Percentiles rank a stretch among this genome's conserved stretches.
phyloP scores from a whole-genome alignment of 768 basidiomycete species.

The Heimioporus sp. region DNA sequence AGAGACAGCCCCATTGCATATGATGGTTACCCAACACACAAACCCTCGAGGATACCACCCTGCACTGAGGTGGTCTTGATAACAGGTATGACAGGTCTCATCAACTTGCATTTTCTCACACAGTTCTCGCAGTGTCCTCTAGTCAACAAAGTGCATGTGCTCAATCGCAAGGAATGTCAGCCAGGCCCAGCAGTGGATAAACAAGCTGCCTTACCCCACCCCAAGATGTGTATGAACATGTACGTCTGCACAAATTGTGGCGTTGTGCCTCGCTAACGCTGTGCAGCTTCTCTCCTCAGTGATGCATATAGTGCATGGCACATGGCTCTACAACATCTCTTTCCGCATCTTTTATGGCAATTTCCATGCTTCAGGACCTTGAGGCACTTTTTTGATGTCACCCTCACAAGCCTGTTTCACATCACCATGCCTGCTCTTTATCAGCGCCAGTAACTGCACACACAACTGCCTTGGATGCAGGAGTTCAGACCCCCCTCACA shows the following conservation, averaged over 20 bases:
- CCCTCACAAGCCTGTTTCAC: constrained; percentile 29
- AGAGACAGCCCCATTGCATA: constrained; percentile 1
- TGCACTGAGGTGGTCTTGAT: constrained; percentile 23
- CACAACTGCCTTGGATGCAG: no score
- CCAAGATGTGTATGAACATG: constrained; percentile 25
- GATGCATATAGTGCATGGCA: no score
- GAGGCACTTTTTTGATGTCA: constrained; percentile 33
- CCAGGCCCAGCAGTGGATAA: constrained; percentile 18
- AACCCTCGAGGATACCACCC: not conserved
- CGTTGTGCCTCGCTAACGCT: not conserved
- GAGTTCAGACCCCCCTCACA: not conserved
- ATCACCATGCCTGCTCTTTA: constrained; percentile 30
- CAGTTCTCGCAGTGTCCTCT: constrained; percentile 13
- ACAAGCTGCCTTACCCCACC: constrained; percentile 26
- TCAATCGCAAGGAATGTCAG: constrained; percentile 23
- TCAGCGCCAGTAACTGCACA: constrained; percentile 21
- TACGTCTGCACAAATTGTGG: not conserved
- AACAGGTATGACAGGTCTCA: constrained; percentile 35
- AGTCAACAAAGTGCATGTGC: constrained; percentile 25
- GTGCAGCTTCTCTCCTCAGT: constrained; percentile 15
- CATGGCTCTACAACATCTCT: no score
- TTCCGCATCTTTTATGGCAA: no score
- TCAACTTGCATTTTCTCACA: constrained; percentile 29
- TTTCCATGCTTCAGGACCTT: constrained; percentile 6
- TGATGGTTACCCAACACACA: constrained; percentile 8